phyloP scores from a whole-genome alignment of 2,329 filamentous ascomycete species.

The Colletotrichum camelliae region DNA sequence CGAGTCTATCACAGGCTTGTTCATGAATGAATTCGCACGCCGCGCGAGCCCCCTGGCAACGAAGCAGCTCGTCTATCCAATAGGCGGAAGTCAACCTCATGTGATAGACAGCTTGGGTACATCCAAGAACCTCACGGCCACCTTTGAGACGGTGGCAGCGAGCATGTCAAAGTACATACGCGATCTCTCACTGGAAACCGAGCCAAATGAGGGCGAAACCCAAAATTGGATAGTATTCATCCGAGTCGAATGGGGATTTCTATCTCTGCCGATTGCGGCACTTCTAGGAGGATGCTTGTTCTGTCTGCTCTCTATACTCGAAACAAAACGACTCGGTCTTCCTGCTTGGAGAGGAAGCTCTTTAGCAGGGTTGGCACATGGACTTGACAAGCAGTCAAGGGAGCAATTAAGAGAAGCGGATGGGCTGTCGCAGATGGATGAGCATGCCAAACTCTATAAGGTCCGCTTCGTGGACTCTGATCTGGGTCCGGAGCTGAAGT shows the following conservation, averaged over 20 bases:
- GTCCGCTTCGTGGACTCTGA: background rate
- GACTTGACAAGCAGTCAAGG: background rate
- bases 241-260: background rate
- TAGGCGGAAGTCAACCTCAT: background rate
- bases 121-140: background rate
- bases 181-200: background rate
- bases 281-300: background rate
- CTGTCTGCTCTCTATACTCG: background rate
- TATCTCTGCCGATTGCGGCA: background rate
- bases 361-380: background rate
- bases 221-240: background rate
- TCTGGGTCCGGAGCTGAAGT: background rate
- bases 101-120: background rate
- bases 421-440: background rate
- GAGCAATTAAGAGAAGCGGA: background rate
- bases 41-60: background rate
- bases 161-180: background rate
- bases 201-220: background rate
- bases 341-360: background rate
- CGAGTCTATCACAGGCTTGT: background rate
- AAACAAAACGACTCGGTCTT: background rate
- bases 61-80: background rate
- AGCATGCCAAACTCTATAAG: background rate
- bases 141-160: background rate
- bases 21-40: background rate